Percentiles rank a stretch among this genome's conserved stretches.
These are phyloP conservation scores for Pichia phayaonensis DNA, from an alignment of 805 yeast genomes.

Conservation along the genomic window DNA sequence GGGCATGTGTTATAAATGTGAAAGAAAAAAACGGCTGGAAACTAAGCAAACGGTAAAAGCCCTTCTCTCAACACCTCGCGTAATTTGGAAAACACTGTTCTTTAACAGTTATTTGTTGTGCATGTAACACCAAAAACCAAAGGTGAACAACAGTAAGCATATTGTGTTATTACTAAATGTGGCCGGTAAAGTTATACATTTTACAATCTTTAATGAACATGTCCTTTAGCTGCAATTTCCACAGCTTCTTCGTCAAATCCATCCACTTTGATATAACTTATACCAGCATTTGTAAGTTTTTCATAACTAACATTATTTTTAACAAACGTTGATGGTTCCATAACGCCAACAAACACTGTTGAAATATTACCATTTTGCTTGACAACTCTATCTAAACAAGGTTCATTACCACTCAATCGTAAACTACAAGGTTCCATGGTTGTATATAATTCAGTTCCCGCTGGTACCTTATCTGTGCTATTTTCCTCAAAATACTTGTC, in stretches of 20 bases:
- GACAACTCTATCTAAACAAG: constrained; percentile 79
- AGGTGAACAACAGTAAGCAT: no score
- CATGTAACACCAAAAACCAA: no score
- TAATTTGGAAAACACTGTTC: no score
- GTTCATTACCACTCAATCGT: constrained; percentile 80
- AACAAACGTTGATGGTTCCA: constrained; percentile 89
- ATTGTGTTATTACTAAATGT: no score
- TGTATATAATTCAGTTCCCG: constrained; percentile 77
- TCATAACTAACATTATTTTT: constrained; percentile 58
- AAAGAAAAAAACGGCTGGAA: no score
- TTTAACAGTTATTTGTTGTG: no score
- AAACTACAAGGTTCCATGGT: constrained; percentile 97
- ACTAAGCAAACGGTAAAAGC: no score
- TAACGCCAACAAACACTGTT: constrained; percentile 84
- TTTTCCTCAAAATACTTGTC: constrained; percentile 52
- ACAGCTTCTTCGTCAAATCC: constrained; percentile 73
- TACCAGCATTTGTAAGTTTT: constrained; percentile 46
- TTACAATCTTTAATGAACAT: constrained; percentile 22
- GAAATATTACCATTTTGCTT: constrained; percentile 18
- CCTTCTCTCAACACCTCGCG: no score
- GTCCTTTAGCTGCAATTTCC: constrained; percentile 68
- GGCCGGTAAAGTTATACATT: no score
- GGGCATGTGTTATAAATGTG: no score
- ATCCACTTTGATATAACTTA: constrained; percentile 71
- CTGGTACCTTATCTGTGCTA: constrained; percentile 44